These are phyloP conservation scores for Adiantum capillusveneris DNA, from an alignment of 75 land plant species.

Conservation along the genomic window DNA sequence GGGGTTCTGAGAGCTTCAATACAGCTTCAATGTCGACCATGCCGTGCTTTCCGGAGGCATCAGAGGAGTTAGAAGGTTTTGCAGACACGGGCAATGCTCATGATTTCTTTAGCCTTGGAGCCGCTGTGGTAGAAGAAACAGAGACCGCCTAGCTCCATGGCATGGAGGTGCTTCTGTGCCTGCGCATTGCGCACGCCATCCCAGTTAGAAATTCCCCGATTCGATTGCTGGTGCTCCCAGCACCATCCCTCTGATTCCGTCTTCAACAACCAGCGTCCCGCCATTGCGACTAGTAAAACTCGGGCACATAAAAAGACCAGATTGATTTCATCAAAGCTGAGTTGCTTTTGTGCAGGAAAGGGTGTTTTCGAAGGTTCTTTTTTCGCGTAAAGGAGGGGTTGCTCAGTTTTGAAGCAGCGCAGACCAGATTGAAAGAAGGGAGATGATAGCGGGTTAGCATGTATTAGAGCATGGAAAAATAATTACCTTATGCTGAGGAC, in stretches of 20 bases:
- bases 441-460: too few relatives aligned
- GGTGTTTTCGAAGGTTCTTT: too few relatives aligned
- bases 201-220: slow-evolving; percentile 56
- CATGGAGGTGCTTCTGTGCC: slow-evolving; percentile 58
- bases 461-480: too few relatives aligned
- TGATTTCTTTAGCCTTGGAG: slow-evolving; percentile 37
- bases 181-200: slow-evolving; percentile 90
- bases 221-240: slow-evolving; percentile 67
- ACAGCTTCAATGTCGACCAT: slow-evolving; percentile 74
- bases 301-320: too few relatives aligned
- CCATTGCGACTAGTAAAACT: too few relatives aligned
- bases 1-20: slow-evolving; percentile 39
- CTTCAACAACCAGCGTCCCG: slow-evolving; percentile 65
- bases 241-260: slow-evolving; percentile 88
- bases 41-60: slow-evolving; percentile 20
- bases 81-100: slow-evolving; percentile 58
- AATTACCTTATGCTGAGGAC: too few relatives aligned
- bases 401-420: too few relatives aligned
- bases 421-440: too few relatives aligned
- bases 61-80: slow-evolving; percentile 45
- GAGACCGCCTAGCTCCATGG: slow-evolving; percentile 61
- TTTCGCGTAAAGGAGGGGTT: too few relatives aligned
- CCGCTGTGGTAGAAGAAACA: slow-evolving; percentile 97
- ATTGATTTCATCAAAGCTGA: too few relatives aligned
- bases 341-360: too few relatives aligned